These are phyloP conservation scores for Leccinum truebloodii DNA, from an alignment of 768 basidiomycete genomes.

Conservation along the genomic window DNA sequence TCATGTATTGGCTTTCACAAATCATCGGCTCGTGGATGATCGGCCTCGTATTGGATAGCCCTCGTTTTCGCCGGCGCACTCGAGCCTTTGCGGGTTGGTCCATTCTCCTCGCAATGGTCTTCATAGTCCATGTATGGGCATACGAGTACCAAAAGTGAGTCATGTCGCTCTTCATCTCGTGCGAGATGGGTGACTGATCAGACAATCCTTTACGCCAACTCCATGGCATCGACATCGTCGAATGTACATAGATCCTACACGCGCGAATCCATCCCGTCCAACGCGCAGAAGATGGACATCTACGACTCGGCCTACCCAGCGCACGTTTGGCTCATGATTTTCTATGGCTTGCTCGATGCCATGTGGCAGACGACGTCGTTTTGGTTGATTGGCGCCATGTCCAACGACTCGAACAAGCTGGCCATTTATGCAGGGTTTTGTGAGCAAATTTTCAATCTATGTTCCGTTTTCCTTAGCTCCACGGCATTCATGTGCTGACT, in stretches of 20 bases:
- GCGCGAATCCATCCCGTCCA: slow-evolving; percentile 43
- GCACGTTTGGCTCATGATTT: slow-evolving; percentile 63
- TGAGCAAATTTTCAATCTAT: slow-evolving; percentile 35
- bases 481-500: slow-evolving; percentile 14
- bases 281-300: slow-evolving; percentile 55
- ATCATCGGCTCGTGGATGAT: slow-evolving; percentile 74
- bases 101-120: slow-evolving; percentile 61
- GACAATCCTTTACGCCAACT: not conserved
- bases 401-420: slow-evolving; percentile 77
- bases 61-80: slow-evolving; percentile 54
- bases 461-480: not conserved
- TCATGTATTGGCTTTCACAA: slow-evolving; percentile 80
- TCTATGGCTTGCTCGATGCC: slow-evolving; percentile 74
- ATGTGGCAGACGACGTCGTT: slow-evolving; percentile 87
- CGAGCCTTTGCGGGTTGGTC: slow-evolving; percentile 74
- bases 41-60: slow-evolving; percentile 65
- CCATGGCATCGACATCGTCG: not conserved
- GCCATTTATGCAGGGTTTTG: slow-evolving; percentile 83
- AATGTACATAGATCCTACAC: slow-evolving; percentile 51
- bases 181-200: not conserved
- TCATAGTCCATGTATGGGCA: slow-evolving; percentile 72
- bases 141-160: slow-evolving; percentile 73
- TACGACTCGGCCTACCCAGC: slow-evolving; percentile 53
- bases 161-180: not conserved
- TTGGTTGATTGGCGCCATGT: slow-evolving; percentile 86